Percentiles rank a stretch among this genome's conserved stretches.
Evolutionary conservation across 257 asterid species (phyloP).

Genomic region (Buddleja alternifolia): DNA sequence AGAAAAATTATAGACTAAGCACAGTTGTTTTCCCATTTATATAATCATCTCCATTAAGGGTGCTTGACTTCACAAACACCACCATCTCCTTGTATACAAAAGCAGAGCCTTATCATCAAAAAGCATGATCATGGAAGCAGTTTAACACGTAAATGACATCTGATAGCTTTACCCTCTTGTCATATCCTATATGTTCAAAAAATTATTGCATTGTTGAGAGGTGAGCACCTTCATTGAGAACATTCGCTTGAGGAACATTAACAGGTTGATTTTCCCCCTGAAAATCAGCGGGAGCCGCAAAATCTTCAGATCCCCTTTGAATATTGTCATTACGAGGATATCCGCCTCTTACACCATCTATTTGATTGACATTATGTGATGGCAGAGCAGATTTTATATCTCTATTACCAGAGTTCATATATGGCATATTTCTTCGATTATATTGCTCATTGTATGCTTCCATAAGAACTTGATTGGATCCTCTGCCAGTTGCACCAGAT

Average conservation of each 20-base stretch:
- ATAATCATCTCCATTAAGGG: slow-evolving; percentile 9
- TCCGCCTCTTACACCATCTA: slow-evolving; percentile 32
- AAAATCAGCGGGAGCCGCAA: slow-evolving; percentile 46
- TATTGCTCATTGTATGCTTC: slow-evolving; percentile 42
- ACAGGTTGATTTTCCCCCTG: slow-evolving; percentile 66
- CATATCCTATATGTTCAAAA: not conserved
- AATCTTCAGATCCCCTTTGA: slow-evolving; percentile 39
- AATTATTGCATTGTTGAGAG: slow-evolving; percentile 24
- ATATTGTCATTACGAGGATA: slow-evolving; percentile 33
- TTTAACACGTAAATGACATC: slow-evolving; percentile 1
- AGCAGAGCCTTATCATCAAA: not conserved
- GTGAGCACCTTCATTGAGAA: slow-evolving; percentile 59
- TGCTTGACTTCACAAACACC: not conserved
- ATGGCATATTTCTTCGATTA: slow-evolving; percentile 32
- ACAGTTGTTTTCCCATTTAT: not conserved
- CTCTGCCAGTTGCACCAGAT: slow-evolving; percentile 70
- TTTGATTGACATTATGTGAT: slow-evolving; percentile 34
- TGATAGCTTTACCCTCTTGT: slow-evolving; percentile 4
- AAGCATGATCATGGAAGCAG: not conserved
- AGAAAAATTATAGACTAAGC: not conserved
- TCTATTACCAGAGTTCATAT: slow-evolving; percentile 36
- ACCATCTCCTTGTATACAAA: not conserved
- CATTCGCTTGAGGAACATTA: slow-evolving; percentile 42
- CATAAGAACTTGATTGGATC: slow-evolving; percentile 62
- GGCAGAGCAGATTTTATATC: slow-evolving; percentile 32